phyloP scores from a whole-genome alignment of 1,284 basidiomycete species.

The Ceratobasidium sp. region DNA sequence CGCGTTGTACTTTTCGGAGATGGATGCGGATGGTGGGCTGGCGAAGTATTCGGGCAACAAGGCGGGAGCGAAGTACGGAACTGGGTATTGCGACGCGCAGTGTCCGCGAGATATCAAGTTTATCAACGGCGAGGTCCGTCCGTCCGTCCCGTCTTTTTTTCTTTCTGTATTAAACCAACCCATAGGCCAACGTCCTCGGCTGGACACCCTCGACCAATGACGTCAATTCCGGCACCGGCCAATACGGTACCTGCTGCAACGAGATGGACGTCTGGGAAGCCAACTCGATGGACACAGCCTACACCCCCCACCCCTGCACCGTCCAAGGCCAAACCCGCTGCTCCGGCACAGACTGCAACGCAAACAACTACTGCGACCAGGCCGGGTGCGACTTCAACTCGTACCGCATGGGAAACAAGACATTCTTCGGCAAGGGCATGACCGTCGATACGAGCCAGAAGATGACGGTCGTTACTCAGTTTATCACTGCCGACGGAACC shows the following conservation, averaged over 20 bases:
- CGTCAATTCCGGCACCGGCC: conserved; percentile 60
- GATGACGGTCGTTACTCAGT: conserved; percentile 67
- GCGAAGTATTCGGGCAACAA: conserved; percentile 63
- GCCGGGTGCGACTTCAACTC: conserved; percentile 69
- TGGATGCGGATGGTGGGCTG: conserved; percentile 67
- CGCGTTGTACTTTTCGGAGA: conserved; percentile 62
- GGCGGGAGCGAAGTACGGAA: conserved; percentile 67
- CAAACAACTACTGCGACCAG: conserved; percentile 52
- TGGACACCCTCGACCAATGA: conserved; percentile 58
- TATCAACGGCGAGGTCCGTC: conserved; percentile 59
- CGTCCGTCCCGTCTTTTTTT: background rate
- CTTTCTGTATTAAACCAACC: background rate
- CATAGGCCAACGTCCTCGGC: conserved; percentile 60
- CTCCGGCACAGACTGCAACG: conserved; percentile 50
- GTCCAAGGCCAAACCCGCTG: conserved; percentile 36
- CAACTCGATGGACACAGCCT: conserved; percentile 52
- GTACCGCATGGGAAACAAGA: conserved; percentile 62
- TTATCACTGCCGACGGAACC: conserved; percentile 61
- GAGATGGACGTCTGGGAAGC: conserved; percentile 51
- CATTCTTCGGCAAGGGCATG: conserved; percentile 58
- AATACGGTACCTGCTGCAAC: conserved; percentile 62
- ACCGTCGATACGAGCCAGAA: conserved; percentile 62
- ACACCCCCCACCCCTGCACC: conserved; percentile 55
- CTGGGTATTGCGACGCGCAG: conserved; percentile 68
- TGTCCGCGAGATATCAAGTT: conserved; percentile 64